phyloP scores from a whole-genome alignment of 331 rosid species.

The Ulmus americana region DNA sequence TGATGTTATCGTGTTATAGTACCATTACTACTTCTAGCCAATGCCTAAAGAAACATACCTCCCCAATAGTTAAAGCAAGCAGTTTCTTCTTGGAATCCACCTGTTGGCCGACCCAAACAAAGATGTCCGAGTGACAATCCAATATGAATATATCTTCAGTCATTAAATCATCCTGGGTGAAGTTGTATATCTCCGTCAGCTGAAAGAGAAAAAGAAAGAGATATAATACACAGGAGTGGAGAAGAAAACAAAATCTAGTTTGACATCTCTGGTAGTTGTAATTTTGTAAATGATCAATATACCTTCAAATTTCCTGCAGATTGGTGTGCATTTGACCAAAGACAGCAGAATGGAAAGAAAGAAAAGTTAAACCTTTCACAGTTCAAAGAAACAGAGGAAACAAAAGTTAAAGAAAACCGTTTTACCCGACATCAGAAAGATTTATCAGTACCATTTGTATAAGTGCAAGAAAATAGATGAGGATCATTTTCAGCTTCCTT shows the following conservation, averaged over 20 bases:
- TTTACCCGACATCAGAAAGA: conserved; percentile 17
- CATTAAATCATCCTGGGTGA: conserved; percentile 97
- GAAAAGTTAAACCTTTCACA: conserved; percentile 5
- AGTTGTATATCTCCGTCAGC: conserved; percentile 86
- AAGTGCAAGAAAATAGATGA: conserved; percentile 74
- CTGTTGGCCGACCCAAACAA: conserved; percentile 94
- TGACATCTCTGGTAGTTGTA: conserved; percentile 15
- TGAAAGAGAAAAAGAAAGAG: conserved; percentile 37
- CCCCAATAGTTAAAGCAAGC: conserved; percentile 81
- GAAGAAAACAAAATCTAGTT: conserved; percentile 16
- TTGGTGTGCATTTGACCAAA: conserved; percentile 26
- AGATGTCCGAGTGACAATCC: conserved; percentile 81
- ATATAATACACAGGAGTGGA: conserved; percentile 10
- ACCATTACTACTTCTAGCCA: conserved; percentile 22
- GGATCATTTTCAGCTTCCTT: conserved; percentile 70
- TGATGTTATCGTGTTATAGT: neutral
- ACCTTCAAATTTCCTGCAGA: conserved; percentile 81
- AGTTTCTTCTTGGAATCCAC: conserved; percentile 62
- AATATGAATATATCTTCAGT: conserved; percentile 86
- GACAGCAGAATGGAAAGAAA: conserved; percentile 18
- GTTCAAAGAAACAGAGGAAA: conserved; percentile 7
- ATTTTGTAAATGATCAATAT: conserved; percentile 20
- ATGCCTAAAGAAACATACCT: conserved; percentile 54
- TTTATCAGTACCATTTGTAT: conserved; percentile 53
- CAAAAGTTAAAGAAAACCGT: conserved; percentile 8